Conservation (phyloP, 371 early-diverging fungal genomes). For the Circinella umbellata region DNA sequence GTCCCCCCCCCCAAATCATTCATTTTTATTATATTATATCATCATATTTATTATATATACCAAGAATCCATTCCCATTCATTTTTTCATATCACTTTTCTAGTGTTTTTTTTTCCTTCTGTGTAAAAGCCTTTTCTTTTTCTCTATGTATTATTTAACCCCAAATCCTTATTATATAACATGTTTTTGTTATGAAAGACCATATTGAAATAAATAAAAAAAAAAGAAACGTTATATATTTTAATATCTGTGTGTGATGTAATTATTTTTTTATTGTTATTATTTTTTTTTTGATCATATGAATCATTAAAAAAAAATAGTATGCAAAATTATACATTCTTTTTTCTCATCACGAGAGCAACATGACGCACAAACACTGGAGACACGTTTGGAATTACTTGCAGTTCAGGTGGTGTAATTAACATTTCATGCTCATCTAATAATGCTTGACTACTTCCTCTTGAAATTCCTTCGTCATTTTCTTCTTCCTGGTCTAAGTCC, state of each 20-base stretch:
- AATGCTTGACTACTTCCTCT: too few relatives aligned
- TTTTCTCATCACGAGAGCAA: slow-evolving; percentile 7
- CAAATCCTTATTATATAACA: too few relatives aligned
- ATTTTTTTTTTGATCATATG: too few relatives aligned
- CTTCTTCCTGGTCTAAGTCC: slow-evolving; percentile 24
- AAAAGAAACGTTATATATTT: too few relatives aligned
- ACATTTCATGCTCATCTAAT: slow-evolving; percentile 20
- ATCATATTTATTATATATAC: too few relatives aligned
- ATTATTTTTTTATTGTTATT: too few relatives aligned
- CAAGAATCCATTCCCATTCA: too few relatives aligned
- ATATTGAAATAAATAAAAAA: too few relatives aligned
- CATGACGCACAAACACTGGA: slow-evolving; percentile 22
- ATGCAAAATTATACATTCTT: slow-evolving; percentile 1
- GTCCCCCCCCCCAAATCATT: not conserved
- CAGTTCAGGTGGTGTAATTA: slow-evolving; percentile 23
- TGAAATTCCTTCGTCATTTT: not conserved
- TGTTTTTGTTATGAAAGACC: too few relatives aligned
- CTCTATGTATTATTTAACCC: too few relatives aligned
- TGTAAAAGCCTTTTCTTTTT: not conserved
- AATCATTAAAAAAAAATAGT: not conserved
- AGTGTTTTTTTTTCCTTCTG: not conserved
- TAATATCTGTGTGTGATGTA: too few relatives aligned
- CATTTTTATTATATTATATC: not conserved
- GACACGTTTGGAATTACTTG: slow-evolving; percentile 25
- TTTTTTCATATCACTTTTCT: not conserved